Evolutionary conservation across 2,329 filamentous ascomycete genomes (phyloP), one percentile per base, ranked within the genome.

Genomic region (Apiospora saccharicola): DNA sequence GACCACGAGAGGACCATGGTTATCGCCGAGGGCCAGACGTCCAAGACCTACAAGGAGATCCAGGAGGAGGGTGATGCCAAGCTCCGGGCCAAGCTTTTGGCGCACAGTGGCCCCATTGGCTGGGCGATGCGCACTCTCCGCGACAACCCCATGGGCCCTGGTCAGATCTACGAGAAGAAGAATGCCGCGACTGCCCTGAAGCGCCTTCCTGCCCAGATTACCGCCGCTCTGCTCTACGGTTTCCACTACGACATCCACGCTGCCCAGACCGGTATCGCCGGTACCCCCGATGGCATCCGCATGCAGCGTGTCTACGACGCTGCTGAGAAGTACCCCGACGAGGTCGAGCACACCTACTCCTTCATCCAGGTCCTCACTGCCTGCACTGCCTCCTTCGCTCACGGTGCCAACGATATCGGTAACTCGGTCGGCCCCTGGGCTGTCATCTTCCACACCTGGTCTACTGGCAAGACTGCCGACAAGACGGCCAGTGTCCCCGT

Each of bases 61-160:
- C 79, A 91, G 71, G 86, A 83, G 5, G 82, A 90, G 72, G 89
- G 87, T 10, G 84, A 91, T 72, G 86, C 85, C 26, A 86, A 83
- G 67, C 87, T 92, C 77, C 89, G 92, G 79, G 89, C 89, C 30
- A 89, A 89, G 77, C 90, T 96, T 71, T 83, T 89, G 72, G 84
- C 88, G 81, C 87, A 86, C 72, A 83, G 84, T 1, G 92, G 93
- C 37, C 92, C 92, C 69, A 86, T 96, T n/a, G 93, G 91, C 77
- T 95, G 93, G 93, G 94, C 92, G 49, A 93, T 96, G 91, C 92
- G 93, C 76, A 89, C 86, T 69, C 90, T 95, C 26, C 92, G 90
- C 79, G 86, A 93, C 78, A 93, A 95, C 85, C 92, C 90, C 68
- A 89, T 94, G 83, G 92, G 92, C 24, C 81, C 90, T 24, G 94